A percentile compares a stretch with the other conserved stretches of the same genome.
phyloP scores from a whole-genome alignment of 306 rosid species.

The Lotus japonicus region DNA sequence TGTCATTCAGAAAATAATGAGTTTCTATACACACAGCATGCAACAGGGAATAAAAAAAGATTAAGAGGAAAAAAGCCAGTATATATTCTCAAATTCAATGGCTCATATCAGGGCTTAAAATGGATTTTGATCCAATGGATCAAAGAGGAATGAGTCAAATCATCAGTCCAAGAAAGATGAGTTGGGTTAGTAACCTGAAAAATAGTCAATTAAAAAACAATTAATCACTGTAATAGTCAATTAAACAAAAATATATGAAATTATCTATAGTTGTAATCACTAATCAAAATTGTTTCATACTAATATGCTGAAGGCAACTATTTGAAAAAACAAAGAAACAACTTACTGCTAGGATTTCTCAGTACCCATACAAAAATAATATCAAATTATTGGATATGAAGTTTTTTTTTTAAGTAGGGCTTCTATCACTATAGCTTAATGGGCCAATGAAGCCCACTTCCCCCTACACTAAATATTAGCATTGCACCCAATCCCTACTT shows the following conservation, averaged over 20 bases:
- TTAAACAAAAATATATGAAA: not conserved
- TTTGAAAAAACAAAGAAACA: not conserved
- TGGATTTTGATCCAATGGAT: constrained; percentile 25
- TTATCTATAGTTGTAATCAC: not conserved
- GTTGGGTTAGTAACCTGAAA: constrained; percentile 36
- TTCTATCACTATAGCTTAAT: not conserved
- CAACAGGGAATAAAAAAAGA: not conserved
- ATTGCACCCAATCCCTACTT: not conserved
- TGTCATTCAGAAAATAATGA: constrained; percentile 20
- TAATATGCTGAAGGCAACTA: not conserved
- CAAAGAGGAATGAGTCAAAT: constrained; percentile 1
- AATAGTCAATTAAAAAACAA: constrained; percentile 15
- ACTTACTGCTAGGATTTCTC: not conserved
- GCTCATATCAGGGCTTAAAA: constrained; percentile 23
- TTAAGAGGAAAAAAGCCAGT: not conserved
- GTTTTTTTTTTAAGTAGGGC: not conserved
- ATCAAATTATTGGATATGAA: not conserved
- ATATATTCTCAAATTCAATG: constrained; percentile 13
- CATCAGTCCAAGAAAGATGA: constrained; percentile 13
- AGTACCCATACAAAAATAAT: not conserved
- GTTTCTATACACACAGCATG: constrained; percentile 38
- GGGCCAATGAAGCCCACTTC: not conserved
- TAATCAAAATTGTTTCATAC: not conserved
- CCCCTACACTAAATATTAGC: not conserved
- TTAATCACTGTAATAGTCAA: not conserved